phyloP scores from a whole-genome alignment of 257 asterid genomes.

The Fraxinus cuspidata region DNA sequence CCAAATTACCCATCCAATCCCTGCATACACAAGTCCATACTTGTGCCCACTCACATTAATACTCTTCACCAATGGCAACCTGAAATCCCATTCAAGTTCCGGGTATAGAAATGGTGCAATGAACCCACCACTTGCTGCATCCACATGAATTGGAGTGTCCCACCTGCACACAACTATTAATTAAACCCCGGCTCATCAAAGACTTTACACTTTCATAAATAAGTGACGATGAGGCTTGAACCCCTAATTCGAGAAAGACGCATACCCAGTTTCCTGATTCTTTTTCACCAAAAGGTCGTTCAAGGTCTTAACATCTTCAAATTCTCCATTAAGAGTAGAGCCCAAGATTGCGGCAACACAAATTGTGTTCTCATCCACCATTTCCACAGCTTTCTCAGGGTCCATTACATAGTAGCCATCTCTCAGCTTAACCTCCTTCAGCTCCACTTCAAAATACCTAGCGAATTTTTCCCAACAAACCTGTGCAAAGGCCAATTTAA shows the following conservation, averaged over 20 bases:
- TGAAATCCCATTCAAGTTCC: constrained; percentile 86
- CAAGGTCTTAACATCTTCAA: constrained; percentile 82
- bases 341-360: constrained; percentile 93
- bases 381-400: constrained; percentile 79
- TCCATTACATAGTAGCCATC: constrained; percentile 93
- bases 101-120: constrained; percentile 92
- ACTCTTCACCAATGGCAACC: constrained; percentile 84
- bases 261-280: constrained; percentile 72
- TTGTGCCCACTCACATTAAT: constrained; percentile 93
- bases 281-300: constrained; percentile 69
- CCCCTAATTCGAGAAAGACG: not conserved
- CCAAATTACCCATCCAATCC: constrained; percentile 92
- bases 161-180: constrained; percentile 46
- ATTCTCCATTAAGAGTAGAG: constrained; percentile 88
- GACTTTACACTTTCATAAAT: not conserved
- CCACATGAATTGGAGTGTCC: constrained; percentile 93
- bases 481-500: constrained; percentile 12
- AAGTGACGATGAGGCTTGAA: not conserved
- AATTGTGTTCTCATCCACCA: constrained; percentile 92
- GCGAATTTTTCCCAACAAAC: constrained; percentile 98
- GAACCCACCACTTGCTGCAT: constrained; percentile 96
- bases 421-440: constrained; percentile 72
- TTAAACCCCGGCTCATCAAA: not conserved
- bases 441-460: constrained; percentile 86
- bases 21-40: constrained; percentile 94